These are phyloP conservation scores for Xylariaceae sp. DNA, from an alignment of 2,329 filamentous ascomycete genomes.

Conservation along the genomic window DNA sequence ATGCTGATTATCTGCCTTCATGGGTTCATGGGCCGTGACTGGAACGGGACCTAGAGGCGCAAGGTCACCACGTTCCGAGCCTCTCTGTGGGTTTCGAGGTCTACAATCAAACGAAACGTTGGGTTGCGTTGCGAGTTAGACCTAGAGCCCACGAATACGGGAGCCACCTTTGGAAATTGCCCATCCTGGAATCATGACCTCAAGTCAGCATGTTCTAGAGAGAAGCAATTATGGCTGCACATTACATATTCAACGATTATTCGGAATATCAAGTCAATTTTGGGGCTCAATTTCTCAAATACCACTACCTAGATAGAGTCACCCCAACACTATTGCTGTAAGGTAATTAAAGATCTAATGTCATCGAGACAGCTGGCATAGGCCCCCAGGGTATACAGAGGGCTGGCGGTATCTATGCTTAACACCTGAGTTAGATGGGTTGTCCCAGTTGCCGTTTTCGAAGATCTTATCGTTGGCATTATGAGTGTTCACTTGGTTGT, in stretches of 20 bases:
- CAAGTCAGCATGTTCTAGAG: neutral
- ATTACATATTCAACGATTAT: neutral
- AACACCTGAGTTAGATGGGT: neutral
- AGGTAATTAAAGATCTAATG: conserved; percentile 3
- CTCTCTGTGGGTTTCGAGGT: no score
- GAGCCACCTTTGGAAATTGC: neutral
- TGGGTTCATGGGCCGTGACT: neutral
- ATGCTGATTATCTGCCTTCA: neutral
- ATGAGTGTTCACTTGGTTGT: conserved; percentile 13
- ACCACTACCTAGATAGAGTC: conserved; percentile 12
- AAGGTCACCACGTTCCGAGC: no score
- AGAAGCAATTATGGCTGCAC: neutral
- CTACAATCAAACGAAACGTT: no score
- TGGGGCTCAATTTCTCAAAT: conserved; percentile 12
- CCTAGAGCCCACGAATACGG: neutral
- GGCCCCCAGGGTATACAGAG: conserved; percentile 1
- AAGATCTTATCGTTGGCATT: conserved; percentile 13
- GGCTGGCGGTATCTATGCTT: conserved; percentile 1
- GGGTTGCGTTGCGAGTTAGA: no score
- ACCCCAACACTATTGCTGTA: neutral
- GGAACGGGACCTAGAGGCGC: neutral
- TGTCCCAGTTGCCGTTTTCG: conserved; percentile 10
- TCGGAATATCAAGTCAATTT: neutral
- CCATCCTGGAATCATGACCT: neutral
- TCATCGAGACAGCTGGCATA: conserved; percentile 10